Evolutionary conservation across 75 land plant genomes (phyloP).

Genomic region (Cunninghamia lanceolata): DNA sequence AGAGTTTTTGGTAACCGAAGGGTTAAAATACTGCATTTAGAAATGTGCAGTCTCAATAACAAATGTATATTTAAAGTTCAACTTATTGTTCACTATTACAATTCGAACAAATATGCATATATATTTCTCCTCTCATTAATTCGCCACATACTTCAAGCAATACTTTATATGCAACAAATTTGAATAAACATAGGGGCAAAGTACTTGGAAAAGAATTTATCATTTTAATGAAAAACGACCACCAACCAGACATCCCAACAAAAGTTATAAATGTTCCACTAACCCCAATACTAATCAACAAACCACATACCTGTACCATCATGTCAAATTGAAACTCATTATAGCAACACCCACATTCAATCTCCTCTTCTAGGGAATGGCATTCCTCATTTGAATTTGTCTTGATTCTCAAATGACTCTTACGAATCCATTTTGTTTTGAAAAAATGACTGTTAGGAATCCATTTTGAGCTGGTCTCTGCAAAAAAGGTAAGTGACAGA

Average conservation of each 20-base stretch:
- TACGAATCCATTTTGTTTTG: background rate
- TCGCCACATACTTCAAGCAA: background rate
- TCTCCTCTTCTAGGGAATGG: background rate
- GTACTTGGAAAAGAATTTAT: background rate
- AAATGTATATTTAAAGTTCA: background rate
- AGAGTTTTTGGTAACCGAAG: background rate
- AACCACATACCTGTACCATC: conserved; percentile 33
- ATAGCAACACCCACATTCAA: conserved; percentile 43
- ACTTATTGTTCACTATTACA: background rate
- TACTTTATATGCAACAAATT: background rate
- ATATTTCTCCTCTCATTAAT: background rate
- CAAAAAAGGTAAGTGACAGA: background rate
- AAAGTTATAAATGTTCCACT: background rate
- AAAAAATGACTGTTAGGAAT: background rate
- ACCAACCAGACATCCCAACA: background rate
- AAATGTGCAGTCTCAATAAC: background rate
- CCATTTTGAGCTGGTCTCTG: conserved; percentile 2
- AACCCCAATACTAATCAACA: background rate
- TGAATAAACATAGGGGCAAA: background rate
- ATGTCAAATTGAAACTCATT: conserved; percentile 29
- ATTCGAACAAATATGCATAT: background rate
- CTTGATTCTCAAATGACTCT: background rate
- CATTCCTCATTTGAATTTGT: conserved; percentile 6
- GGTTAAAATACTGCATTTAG: background rate
- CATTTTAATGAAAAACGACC: background rate